Evolutionary conservation across 495 filamentous ascomycete species (phyloP).

Genomic region (Trichoderma asperelloides): DNA sequence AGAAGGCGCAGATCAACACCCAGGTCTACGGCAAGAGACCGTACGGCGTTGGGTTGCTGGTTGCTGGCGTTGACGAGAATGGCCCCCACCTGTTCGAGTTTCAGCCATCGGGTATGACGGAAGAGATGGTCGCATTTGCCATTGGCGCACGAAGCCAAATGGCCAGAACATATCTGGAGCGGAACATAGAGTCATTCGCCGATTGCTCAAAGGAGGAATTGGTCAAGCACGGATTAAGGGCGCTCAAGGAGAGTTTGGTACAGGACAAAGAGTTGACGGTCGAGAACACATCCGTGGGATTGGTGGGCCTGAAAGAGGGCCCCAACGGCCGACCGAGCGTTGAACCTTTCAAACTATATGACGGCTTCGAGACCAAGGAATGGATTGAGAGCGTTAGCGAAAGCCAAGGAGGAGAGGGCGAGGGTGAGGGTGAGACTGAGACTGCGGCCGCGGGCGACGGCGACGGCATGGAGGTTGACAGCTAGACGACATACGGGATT

Average conservation of each 20-base stretch:
- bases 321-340: constrained; percentile 32
- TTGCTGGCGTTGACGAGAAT: constrained; percentile 86
- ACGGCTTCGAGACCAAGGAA: constrained; percentile 76
- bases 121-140: constrained; percentile 91
- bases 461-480: constrained; percentile 77
- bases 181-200: constrained; percentile 75
- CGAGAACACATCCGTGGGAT: constrained; percentile 87
- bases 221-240: constrained; percentile 78
- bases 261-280: constrained; percentile 97
- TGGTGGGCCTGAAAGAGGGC: constrained; percentile 58
- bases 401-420: constrained; percentile 36
- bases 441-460: constrained; percentile 19
- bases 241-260: constrained; percentile 87
- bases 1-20: constrained; percentile 95
- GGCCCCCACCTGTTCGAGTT: constrained; percentile 98
- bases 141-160: constrained; percentile 96
- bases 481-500: constrained; percentile 16
- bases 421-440: constrained; percentile 31
- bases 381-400: constrained; percentile 59
- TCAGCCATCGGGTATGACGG: constrained; percentile 89
- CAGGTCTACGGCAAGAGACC: constrained; percentile 95
- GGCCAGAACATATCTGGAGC: constrained; percentile 92
- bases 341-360: constrained; percentile 85
- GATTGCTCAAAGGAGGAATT: constrained; percentile 70
- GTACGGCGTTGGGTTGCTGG: constrained; percentile 89